Conservation (phyloP, 2,329 filamentous ascomycete genomes). For the Beauveria brongniartii region DNA sequence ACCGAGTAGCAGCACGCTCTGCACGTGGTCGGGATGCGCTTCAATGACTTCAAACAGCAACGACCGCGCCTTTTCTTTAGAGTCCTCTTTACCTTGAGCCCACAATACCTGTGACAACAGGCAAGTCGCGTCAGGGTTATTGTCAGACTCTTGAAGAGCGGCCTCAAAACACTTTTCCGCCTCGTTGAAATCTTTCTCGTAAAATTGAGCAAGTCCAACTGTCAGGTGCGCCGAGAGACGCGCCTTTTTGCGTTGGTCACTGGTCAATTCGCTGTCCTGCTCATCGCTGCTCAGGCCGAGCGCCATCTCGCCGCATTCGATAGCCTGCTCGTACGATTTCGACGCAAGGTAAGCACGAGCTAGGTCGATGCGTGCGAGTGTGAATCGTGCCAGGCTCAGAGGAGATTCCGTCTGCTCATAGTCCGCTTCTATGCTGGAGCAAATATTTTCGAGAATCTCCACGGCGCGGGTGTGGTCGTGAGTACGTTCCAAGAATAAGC, state of each 20-base stretch:
- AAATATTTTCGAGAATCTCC: constrained; percentile 56
- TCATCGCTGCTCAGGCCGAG: constrained; percentile 71
- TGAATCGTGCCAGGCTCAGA: constrained; percentile 65
- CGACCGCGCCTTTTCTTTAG: constrained; percentile 67
- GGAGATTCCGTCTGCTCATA: constrained; percentile 79
- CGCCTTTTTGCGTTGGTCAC: constrained; percentile 58
- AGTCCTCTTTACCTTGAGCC: constrained; percentile 72
- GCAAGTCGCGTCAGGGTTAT: constrained; percentile 76
- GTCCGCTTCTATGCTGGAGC: constrained; percentile 62
- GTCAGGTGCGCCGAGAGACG: constrained; percentile 81
- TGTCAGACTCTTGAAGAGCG: constrained; percentile 67
- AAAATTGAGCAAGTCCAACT: constrained; percentile 75
- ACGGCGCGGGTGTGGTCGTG: constrained; percentile 59
- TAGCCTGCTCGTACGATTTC: constrained; percentile 56
- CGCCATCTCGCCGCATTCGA: constrained; percentile 73
- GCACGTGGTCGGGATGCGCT: constrained; percentile 64
- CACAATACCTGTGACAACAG: constrained; percentile 86
- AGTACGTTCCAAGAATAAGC: constrained; percentile 75
- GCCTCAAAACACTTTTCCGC: constrained; percentile 74
- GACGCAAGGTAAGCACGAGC: constrained; percentile 73
- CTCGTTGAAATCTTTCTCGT: constrained; percentile 53
- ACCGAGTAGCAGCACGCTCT: constrained; percentile 72
- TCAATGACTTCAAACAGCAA: constrained; percentile 77
- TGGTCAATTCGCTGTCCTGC: constrained; percentile 55
- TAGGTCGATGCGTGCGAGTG: constrained; percentile 77